A percentile compares a stretch with the other conserved stretches of the same genome.
Conservation (phyloP, 257 asterid genomes). For the Penstemon eatonii region DNA sequence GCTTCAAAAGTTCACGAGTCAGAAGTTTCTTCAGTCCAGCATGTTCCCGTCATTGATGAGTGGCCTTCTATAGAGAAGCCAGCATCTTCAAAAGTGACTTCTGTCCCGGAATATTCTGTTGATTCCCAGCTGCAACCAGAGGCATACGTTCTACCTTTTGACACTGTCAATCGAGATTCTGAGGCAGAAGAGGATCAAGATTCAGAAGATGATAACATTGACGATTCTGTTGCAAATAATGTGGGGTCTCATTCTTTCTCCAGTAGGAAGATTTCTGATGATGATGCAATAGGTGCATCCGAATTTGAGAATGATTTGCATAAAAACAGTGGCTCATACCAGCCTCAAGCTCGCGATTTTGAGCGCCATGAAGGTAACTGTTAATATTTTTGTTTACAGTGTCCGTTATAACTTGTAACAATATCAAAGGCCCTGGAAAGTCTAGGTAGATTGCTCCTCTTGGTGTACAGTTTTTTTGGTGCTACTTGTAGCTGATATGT, state of each 20-base stretch:
- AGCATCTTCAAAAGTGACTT: slow-evolving; percentile 37
- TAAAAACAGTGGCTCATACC: slow-evolving; percentile 49
- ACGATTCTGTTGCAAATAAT: slow-evolving; percentile 44
- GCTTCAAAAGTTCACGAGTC: slow-evolving; percentile 36
- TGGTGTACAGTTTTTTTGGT: background rate
- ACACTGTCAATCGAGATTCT: slow-evolving; percentile 35
- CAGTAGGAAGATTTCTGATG: slow-evolving; percentile 49
- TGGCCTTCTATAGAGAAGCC: slow-evolving; percentile 88
- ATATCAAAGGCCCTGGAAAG: background rate
- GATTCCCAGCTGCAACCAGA: slow-evolving; percentile 55
- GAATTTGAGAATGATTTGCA: slow-evolving; percentile 55
- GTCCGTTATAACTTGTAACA: background rate
- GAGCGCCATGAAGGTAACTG: slow-evolving; percentile 55
- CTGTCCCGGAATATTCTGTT: slow-evolving; percentile 40
- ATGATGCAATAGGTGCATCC: slow-evolving; percentile 53
- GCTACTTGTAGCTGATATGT: background rate
- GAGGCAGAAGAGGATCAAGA: slow-evolving; percentile 52
- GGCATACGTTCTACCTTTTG: slow-evolving; percentile 41
- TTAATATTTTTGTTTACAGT: background rate
- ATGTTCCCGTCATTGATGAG: slow-evolving; percentile 55
- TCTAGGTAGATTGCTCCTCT: slow-evolving; percentile 1
- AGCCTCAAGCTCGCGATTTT: slow-evolving; percentile 46
- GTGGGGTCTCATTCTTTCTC: slow-evolving; percentile 49
- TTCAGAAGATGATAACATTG: slow-evolving; percentile 44
- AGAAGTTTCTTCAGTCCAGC: slow-evolving; percentile 44